A percentile compares a stretch with the other conserved stretches of the same genome.
Evolutionary conservation across 2,329 filamentous ascomycete genomes (phyloP).

Genomic region (Colletotrichum endophyticum): DNA sequence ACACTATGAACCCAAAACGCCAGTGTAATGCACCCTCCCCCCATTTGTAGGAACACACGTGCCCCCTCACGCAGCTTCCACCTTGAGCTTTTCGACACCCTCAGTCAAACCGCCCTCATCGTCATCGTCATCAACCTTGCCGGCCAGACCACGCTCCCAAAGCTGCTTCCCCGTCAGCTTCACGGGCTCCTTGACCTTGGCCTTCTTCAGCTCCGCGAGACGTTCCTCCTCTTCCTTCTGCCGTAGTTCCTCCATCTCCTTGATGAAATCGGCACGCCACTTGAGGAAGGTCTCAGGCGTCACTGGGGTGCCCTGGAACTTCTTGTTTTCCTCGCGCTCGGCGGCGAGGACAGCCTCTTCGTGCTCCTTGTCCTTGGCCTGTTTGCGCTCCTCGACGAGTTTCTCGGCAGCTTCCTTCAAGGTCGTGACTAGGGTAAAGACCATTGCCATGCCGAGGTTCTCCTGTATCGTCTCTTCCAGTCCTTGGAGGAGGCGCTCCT

Average conservation of each 20-base stretch:
- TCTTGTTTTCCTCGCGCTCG: conserved; percentile 93
- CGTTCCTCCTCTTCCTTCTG: conserved; percentile 75
- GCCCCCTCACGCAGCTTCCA: conserved; percentile 53
- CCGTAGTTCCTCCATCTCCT: conserved; percentile 80
- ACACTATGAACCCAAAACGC: conserved; percentile 4
- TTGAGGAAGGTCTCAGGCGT: conserved; percentile 84
- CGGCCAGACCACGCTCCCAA: conserved; percentile 76
- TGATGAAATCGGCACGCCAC: conserved; percentile 80
- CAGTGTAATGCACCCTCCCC: neutral
- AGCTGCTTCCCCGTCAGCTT: conserved; percentile 76
- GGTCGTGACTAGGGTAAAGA: conserved; percentile 87
- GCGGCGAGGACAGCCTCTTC: conserved; percentile 62
- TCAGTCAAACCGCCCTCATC: conserved; percentile 67
- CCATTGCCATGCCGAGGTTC: conserved; percentile 96
- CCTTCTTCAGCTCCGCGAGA: conserved; percentile 82
- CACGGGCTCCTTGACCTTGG: conserved; percentile 75
- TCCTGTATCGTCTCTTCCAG: conserved; percentile 83
- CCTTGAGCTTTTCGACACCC: conserved; percentile 73
- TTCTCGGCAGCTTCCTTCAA: conserved; percentile 92
- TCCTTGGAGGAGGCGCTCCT: conserved; percentile 71
- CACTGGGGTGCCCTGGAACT: conserved; percentile 91
- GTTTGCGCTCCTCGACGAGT: conserved; percentile 76
- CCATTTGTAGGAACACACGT: neutral
- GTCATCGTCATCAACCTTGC: conserved; percentile 70
- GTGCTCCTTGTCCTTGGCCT: conserved; percentile 61